These are phyloP conservation scores for Tylopilus intermedius DNA, from an alignment of 768 basidiomycete species.

Conservation along the genomic window DNA sequence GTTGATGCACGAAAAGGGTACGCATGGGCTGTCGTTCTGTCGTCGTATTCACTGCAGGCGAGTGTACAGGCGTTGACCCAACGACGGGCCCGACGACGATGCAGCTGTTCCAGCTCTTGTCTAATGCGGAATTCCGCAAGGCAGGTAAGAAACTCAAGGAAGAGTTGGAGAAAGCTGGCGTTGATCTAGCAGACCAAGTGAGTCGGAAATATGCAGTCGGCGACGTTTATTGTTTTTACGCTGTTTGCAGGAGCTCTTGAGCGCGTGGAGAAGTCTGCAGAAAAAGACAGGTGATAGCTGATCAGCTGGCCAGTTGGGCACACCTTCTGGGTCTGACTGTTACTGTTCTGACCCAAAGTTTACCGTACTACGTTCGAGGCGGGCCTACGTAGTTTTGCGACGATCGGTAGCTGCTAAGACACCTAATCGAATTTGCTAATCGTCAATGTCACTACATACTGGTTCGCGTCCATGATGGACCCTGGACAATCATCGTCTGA, in stretches of 20 bases:
- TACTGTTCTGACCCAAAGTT: background rate
- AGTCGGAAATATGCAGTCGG: slow-evolving; percentile 8
- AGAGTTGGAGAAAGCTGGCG: slow-evolving; percentile 53
- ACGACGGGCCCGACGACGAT: slow-evolving; percentile 43
- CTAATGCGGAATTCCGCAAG: slow-evolving; percentile 48
- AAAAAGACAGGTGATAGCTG: slow-evolving; percentile 24
- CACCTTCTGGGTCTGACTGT: background rate
- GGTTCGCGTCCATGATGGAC: slow-evolving; percentile 7
- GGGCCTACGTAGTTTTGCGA: background rate
- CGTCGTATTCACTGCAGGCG: background rate
- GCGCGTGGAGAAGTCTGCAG: slow-evolving; percentile 33
- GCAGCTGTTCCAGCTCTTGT: slow-evolving; percentile 51
- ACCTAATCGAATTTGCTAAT: slow-evolving; percentile 7
- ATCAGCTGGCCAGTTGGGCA: background rate
- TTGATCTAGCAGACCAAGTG: slow-evolving; percentile 56
- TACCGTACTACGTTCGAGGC: background rate
- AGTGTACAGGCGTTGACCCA: slow-evolving; percentile 43
- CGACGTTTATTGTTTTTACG: background rate
- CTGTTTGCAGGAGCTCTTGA: slow-evolving; percentile 42
- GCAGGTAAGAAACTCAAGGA: slow-evolving; percentile 42
- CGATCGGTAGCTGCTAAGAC: background rate
- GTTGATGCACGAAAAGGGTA: slow-evolving; percentile 47
- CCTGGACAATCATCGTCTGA: slow-evolving; percentile 8
- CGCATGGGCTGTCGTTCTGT: slow-evolving; percentile 5
- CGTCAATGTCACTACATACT: background rate